Conservation (phyloP, 1,139 yeast species). For the Arxiozyma bovina region DNA sequence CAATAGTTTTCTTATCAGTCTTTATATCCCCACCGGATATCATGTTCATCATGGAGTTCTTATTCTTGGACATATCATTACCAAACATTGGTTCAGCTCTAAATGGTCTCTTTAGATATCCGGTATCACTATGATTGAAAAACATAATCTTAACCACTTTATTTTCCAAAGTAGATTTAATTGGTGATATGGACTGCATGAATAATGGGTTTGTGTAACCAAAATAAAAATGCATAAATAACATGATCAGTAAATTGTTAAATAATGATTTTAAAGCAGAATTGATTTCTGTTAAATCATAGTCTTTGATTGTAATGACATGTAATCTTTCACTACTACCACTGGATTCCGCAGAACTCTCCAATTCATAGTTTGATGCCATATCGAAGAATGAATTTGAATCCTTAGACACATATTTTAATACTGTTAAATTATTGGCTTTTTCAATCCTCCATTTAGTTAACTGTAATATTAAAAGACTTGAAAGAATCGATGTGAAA, state of each 20-base stretch:
- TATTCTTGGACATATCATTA: conserved; percentile 32
- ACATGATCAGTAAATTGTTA: conserved; percentile 95
- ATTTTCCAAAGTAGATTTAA: conserved; percentile 83
- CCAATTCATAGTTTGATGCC: conserved; percentile 23
- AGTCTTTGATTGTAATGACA: conserved; percentile 89
- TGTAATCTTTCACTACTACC: conserved; percentile 37
- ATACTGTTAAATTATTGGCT: conserved; percentile 84
- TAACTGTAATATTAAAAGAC: conserved; percentile 58
- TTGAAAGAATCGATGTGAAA: conserved; percentile 54
- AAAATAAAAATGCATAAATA: conserved; percentile 95
- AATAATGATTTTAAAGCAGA: conserved; percentile 69
- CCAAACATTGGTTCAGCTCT: conserved; percentile 78
- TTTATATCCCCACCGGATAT: conserved; percentile 36
- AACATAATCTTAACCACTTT: conserved; percentile 89
- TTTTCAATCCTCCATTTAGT: conserved; percentile 52
- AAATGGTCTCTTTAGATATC: conserved; percentile 96
- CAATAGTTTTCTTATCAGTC: conserved; percentile 59
- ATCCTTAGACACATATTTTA: conserved; percentile 86
- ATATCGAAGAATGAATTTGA: conserved; percentile 42
- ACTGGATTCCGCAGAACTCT: conserved; percentile 46
- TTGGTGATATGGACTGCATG: conserved; percentile 86
- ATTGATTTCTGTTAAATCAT: conserved; percentile 82
- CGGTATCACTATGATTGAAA: conserved; percentile 73
- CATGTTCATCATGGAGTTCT: conserved; percentile 1
- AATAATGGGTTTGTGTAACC: conserved; percentile 94